Evolutionary conservation across 2,329 filamentous ascomycete species (phyloP), one percentile per base, ranked within the genome.

Genomic region (Xylaria sp.): DNA sequence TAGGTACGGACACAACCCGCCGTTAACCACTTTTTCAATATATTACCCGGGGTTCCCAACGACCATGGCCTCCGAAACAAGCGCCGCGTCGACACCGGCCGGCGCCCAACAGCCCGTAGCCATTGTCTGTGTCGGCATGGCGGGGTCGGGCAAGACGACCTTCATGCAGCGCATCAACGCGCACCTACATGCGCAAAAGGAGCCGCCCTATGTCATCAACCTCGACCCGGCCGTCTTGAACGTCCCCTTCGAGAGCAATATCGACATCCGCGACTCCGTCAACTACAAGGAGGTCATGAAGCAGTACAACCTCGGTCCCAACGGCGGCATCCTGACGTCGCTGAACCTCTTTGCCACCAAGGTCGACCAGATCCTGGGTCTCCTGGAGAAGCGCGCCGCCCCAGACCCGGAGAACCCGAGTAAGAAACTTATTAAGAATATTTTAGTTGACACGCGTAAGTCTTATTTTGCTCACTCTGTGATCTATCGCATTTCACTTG

Each of bases 281-380:
- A 97, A 99, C 84, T 99, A 99, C 83, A 95, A 97, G 77, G 94
- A 99, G 79, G 95, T 99, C 67, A 99, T 99, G 96, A 96, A 94
- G 79, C 94, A 98, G 79, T 98, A 97, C 78, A 97, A 97, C 74
- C 86, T 99, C 0, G 95, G 95, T 0, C 95, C 95, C 8, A 99
- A 99, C 80, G 95, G 95, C 55, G 96, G 94, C 49, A 99, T 99
- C 73, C 81, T 99, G 69, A 99, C 96, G 1, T 95, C 92, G 11
- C 82, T 99, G 51, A 99, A 99, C 76, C 86, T 99, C 25, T 99
- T 99, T 77, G 92, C 94, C 43, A 99, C 96, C 60, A 99, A 99
- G 78, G 92, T 99, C 65, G 96, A 99, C 73, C 95, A 99, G 78
- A 92, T 99, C 57, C 87, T 99, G 63, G 83, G 83, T 17, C 84